Evolutionary conservation across 164 flowering plant species (phyloP).

Genomic region (Aristolochia contorta): DNA sequence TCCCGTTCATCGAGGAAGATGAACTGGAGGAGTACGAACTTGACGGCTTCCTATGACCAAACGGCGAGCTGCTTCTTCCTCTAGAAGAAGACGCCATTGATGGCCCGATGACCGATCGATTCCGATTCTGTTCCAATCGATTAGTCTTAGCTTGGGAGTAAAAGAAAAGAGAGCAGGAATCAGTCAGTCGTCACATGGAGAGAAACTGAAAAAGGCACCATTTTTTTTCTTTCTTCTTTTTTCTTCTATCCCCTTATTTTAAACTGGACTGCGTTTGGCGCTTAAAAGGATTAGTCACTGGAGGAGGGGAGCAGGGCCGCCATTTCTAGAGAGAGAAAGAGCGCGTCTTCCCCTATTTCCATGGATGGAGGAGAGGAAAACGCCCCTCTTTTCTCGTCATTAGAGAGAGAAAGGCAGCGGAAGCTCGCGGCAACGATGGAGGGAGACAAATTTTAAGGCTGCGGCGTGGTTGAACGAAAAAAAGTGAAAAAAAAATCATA

Average conservation of each 20-base stretch:
- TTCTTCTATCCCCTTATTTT: background rate
- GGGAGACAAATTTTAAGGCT: background rate
- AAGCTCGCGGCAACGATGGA: too few relatives aligned
- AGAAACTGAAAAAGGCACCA: background rate
- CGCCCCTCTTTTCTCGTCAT: background rate
- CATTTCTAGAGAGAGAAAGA: slow-evolving; percentile 2
- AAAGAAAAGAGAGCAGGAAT: background rate
- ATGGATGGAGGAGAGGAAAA: background rate
- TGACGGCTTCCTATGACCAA: slow-evolving; percentile 48
- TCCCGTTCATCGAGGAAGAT: slow-evolving; percentile 55
- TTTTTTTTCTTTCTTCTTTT: background rate
- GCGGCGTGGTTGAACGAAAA: background rate
- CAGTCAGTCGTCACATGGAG: slow-evolving; percentile 3
- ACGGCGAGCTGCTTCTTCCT: slow-evolving; percentile 88
- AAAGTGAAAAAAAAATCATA: background rate
- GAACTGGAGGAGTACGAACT: slow-evolving; percentile 61
- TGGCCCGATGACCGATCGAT: slow-evolving; percentile 33
- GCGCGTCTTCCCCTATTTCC: background rate
- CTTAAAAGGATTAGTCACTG: background rate
- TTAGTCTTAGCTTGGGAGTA: slow-evolving; percentile 3
- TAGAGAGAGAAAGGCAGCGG: background rate
- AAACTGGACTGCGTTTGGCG: background rate
- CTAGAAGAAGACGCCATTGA: slow-evolving; percentile 39
- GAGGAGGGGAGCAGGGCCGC: background rate
- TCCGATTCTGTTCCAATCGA: slow-evolving; percentile 7